Base-by-base conservation (phyloP, 495 filamentous ascomycete genomes). In the Trichoderma virens region DNA sequence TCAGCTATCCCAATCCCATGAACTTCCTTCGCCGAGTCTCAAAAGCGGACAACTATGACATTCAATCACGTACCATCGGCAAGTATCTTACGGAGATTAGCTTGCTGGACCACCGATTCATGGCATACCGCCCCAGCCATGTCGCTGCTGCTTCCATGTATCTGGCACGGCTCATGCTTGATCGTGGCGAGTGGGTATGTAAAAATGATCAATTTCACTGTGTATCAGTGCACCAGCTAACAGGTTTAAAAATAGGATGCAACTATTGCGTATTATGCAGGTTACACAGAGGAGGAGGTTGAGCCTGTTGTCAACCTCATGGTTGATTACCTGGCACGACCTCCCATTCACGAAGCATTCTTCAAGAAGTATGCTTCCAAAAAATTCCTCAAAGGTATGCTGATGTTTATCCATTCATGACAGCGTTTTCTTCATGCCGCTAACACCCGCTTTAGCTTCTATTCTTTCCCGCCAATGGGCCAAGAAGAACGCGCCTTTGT, bases 311-410 rank as follows among this genome's bases (percentile, higher is more conserved):
- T 96, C 76, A 83, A 86, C 68, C 79, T 97, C 60, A 97, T 98
- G 93, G 83, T 98, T 64, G 92, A 98, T 71, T 98, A 98, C 71
- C 86, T 98, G 38, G 88, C 86, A 64, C 84, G 87, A 9, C 94
- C 95, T 34, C 91, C 97, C 54, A 82, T 83, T 43, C 94, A 98
- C 69, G 92, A 97, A 75, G 94, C 95, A 20, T 98, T 98, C 84
- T 98, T 96, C 83, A 94, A 93, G 83, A 98, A 98, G 74, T 98
- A 98, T 71, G 94, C 95, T 18, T 94, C 91, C 84, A 98, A 97
- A 81, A 96, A 93, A 76, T 98, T 97, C 77, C 76, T 97, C 70
- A 97, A 97, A 80, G 93, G 94, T 92, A 84, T 72, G 76, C 61
- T 66, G n/a, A 35, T 32, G 62, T 39, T 25, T 62, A 39, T 5